Evolutionary conservation across 1,139 yeast genomes (phyloP).

Genomic region (Taphrina sp.): DNA sequence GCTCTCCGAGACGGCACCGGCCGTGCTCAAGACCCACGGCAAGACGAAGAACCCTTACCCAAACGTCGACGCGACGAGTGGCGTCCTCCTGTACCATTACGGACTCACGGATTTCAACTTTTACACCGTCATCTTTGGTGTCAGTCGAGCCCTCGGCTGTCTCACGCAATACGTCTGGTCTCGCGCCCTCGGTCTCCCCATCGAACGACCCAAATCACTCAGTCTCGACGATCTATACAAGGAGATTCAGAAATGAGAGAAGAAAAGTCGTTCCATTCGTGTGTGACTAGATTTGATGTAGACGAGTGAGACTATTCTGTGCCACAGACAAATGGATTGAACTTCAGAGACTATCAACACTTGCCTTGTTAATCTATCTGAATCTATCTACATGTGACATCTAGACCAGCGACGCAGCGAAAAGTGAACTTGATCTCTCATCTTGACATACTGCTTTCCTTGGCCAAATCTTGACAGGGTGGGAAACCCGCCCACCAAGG

Average conservation of each 20-base stretch:
- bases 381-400: no score
- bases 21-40: conserved; percentile 57
- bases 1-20: conserved; percentile 55
- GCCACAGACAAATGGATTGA: no score
- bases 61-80: conserved; percentile 61
- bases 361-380: no score
- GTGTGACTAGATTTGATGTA: no score
- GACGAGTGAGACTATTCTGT: no score
- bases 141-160: conserved; percentile 59
- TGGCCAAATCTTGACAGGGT: no score
- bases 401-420: no score
- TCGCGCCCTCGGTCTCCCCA: conserved; percentile 91
- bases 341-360: no score
- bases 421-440: no score
- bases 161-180: conserved; percentile 87
- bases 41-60: conserved; percentile 66
- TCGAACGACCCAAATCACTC: conserved; percentile 83
- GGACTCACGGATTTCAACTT: conserved; percentile 57
- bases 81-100: conserved; percentile 59
- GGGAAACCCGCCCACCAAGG: no score
- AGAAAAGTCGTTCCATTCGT: no score
- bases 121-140: conserved; percentile 62
- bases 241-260: conserved; percentile 15
- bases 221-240: conserved; percentile 24
- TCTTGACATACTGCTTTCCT: no score